Evolutionary conservation across 106 monocot species (phyloP), one percentile per base, ranked within the genome.

Genomic region (Dendrobium nobile): DNA sequence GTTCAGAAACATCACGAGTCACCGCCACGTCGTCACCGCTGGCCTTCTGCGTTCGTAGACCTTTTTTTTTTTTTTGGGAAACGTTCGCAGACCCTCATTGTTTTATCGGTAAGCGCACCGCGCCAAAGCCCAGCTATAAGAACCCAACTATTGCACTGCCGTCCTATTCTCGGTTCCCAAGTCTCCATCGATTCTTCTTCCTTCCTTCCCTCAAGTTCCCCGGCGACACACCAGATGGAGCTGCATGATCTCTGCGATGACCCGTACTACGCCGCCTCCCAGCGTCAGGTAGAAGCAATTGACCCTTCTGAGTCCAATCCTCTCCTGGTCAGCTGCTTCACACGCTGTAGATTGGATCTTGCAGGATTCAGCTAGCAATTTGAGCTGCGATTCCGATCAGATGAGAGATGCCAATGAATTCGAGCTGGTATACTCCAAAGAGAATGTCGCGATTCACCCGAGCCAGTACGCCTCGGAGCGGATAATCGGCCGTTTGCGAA

Each of bases 361-460:
- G 17, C 80, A 86, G 86, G 79, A 72, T 33, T 77, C 73, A 24
- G 58, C 72, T 27, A 88, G 85, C 79, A 73, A 82, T 18, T 59
- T 68, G 76, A 75, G 88, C 73, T 73, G 80, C 58, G 91, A 85
- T 78, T 85, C 87, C 33, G 83, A 19, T 16, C 77, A 31, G 22
- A n/a, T 24, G 26, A 68, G 77, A 56, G 84, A 84, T 33, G 15
- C 77, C 54, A 78, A 72, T 70, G 81, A 81, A 54, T 76, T 75
- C 37, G 85, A 90, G 54, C 17, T 75, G 41, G 42, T 75, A 7
- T 75, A 75, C 20, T 79, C 58, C 65, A 95, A 90, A 84, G 94
- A 95, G 54, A 88, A 90, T 78, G 92, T 95, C 43, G 84, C 94
- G 18, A 90, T 95, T 68, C 94, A 92, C 74, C 94, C 94, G 1